A percentile compares a stretch with the other conserved stretches of the same genome.
Evolutionary conservation across 2,329 filamentous ascomycete species (phyloP).

Genomic region (Stagonosporopsis chrysanthemi): DNA sequence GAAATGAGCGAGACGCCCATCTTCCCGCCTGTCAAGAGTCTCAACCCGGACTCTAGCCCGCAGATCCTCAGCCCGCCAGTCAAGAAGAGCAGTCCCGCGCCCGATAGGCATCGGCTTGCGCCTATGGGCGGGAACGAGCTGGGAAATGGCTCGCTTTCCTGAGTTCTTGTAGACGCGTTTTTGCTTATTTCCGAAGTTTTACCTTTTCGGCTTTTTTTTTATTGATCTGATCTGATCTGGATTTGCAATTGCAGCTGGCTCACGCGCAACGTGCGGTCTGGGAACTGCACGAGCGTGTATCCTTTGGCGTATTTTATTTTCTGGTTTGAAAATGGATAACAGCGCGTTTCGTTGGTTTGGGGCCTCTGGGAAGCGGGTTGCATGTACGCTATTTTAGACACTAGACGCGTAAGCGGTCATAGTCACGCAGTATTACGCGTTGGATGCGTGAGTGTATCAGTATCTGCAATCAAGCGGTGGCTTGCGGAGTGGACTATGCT

Average conservation of each 20-base stretch:
- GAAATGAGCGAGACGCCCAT: constrained; percentile 53
- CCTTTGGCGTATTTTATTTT: not conserved
- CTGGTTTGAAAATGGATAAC: not conserved
- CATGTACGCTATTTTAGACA: not conserved
- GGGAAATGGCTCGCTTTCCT: not conserved
- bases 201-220: not conserved
- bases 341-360: not conserved
- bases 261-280: not conserved
- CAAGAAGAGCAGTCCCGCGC: constrained; percentile 55
- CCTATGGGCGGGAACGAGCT: constrained; percentile 11
- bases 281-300: too few relatives aligned
- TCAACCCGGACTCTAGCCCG: constrained; percentile 65
- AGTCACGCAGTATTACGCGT: not conserved
- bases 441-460: not conserved
- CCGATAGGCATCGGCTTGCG: constrained; percentile 26
- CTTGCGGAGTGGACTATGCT: not conserved
- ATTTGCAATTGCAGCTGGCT: not conserved
- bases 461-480: not conserved
- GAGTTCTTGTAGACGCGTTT: not conserved
- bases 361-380: too few relatives aligned
- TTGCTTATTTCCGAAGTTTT: not conserved
- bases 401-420: not conserved
- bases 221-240: not conserved
- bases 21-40: constrained; percentile 64
- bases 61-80: constrained; percentile 68